Base-by-base conservation (phyloP, 192 early-diverging fungal species). In the Umbelopsis isabellina region DNA sequence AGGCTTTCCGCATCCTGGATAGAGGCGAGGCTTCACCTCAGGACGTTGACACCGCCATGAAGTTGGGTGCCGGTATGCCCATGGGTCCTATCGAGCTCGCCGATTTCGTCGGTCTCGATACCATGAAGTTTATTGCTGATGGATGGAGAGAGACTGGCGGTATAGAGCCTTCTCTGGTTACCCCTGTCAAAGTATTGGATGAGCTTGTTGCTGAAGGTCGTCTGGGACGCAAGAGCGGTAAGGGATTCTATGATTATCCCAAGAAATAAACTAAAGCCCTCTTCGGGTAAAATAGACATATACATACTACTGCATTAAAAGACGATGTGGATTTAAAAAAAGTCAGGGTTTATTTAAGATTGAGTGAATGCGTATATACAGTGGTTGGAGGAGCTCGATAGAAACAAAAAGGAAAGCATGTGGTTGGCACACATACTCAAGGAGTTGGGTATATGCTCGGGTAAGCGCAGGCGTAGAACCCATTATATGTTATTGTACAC, bases 1-100 rank as follows among this genome's bases (percentile, higher is more conserved):
- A 98, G 82, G 86, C 97, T n/a, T 80, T 96, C 20, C 92, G 97
- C 21, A 82, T 98, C 46, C 84, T 96, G 49, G 95, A 97, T 79
- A 91, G 95, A 73, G 93, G 89, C 23, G 97, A 94, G 46, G 95
- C 95, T 0, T 83, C 88, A 50, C 80, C 86, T 49, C 76, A 90
- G 68, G 97, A 98, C 76, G 91, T 98, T 30, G 97, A 98, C 73
- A 91, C 87, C 48, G 97, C 95, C 41, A 98, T 98, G 97, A 97
- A 96, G 84, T 88, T 97, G 68, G 97, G 97, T 58, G 94, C 95
- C 41, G 97, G 97, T 33, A 94, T 96, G 82, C 95, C 94, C 20
- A 96, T 97, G 94, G 97, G 97, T 25, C 95, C 97, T 15, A 90
- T 91, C 69, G 91, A 91, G 77, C 83, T 93, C 64, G 84, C 87